Conservation (phyloP, 441 rosid species). For the Arabidopsis hybrid region DNA sequence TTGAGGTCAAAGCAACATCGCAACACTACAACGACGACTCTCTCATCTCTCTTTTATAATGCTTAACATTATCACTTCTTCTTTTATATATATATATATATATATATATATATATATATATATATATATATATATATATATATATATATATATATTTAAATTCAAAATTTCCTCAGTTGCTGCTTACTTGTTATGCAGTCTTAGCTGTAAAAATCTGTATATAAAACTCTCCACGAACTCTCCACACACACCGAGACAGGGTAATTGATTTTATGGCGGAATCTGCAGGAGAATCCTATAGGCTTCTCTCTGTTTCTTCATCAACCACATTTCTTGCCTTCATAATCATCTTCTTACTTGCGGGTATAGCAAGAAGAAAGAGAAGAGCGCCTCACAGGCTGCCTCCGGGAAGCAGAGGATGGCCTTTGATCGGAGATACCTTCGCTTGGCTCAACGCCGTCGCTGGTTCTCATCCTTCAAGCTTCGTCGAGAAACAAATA, state of each 20-base stretch:
- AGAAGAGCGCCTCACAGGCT: constrained; percentile 36
- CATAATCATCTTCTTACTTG: constrained; percentile 27
- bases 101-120: no score
- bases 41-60: constrained; percentile 27
- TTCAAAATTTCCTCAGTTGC: constrained; percentile 21
- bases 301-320: constrained; percentile 31
- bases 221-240: constrained; percentile 45
- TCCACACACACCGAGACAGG: constrained; percentile 43
- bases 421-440: constrained; percentile 84
- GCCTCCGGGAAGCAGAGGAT: constrained; percentile 84
- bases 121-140: no score
- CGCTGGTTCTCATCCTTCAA: constrained; percentile 73
- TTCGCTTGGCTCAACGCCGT: constrained; percentile 75
- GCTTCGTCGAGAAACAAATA: constrained; percentile 65
- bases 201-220: constrained; percentile 44
- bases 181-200: constrained; percentile 44
- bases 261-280: constrained; percentile 32
- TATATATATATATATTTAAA: not conserved
- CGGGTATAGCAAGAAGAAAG: constrained; percentile 3
- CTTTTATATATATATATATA: not conserved
- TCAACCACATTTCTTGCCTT: constrained; percentile 37
- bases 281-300: constrained; percentile 17
- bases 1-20: constrained; percentile 49
- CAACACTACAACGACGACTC: constrained; percentile 44
- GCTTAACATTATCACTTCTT: constrained; percentile 31